phyloP scores from a whole-genome alignment of 441 rosid genomes.

The Brassica hybrid region DNA sequence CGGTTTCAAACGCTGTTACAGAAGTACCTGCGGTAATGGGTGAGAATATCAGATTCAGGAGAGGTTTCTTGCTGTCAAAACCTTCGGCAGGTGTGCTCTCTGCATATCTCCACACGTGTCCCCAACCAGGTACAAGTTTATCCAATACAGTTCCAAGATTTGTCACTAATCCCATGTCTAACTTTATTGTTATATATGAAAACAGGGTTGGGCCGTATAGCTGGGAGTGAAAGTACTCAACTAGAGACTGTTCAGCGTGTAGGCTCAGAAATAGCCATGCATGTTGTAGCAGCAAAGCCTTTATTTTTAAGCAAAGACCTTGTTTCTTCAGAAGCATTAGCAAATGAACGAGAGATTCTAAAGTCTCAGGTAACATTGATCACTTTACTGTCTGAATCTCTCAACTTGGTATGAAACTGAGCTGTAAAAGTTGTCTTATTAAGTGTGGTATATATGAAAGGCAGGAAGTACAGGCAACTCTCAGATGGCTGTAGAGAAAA shows the following conservation, averaged over 20 bases:
- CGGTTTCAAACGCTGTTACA: conserved; percentile 76
- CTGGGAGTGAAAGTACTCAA: conserved; percentile 61
- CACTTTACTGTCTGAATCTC: too few species aligned
- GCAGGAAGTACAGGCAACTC: conserved; percentile 87
- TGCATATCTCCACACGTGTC: conserved; percentile 84
- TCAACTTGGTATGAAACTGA: too few species aligned
- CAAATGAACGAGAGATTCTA: conserved; percentile 82
- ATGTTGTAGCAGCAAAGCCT: conserved; percentile 93
- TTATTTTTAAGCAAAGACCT: conserved; percentile 75
- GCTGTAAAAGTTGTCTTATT: neutral
- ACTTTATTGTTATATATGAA: too few species aligned
- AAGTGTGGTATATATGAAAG: conserved; percentile 53
- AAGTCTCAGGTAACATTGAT: conserved; percentile 73
- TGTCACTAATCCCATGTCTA: neutral
- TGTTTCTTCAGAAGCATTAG: conserved; percentile 72
- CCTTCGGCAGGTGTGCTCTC: conserved; percentile 66
- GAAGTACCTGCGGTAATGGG: conserved; percentile 96
- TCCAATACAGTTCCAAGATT: neutral
- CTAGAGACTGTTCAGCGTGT: conserved; percentile 65
- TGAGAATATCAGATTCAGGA: conserved; percentile 81
- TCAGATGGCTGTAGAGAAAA: conserved; percentile 81
- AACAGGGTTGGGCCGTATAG: conserved; percentile 89
- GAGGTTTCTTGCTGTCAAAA: conserved; percentile 72
- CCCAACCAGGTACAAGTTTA: conserved; percentile 64
- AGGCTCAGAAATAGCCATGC: conserved; percentile 97